A percentile compares a stretch with the other conserved stretches of the same genome.
Conservation (phyloP, 257 asterid species). For the Gentiana straminea region DNA sequence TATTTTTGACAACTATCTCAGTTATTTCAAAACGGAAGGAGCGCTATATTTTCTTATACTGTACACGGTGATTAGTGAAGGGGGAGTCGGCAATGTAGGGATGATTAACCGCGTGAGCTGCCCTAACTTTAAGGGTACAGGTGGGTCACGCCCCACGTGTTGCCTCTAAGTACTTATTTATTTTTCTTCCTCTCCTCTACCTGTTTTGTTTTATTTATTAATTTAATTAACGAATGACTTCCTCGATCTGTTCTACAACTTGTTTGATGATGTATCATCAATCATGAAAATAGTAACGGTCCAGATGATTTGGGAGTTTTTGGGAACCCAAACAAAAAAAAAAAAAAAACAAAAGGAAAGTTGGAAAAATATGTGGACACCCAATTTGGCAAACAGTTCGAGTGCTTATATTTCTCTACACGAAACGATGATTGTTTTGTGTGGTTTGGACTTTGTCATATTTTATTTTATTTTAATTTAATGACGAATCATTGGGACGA, state of each 20-base stretch:
- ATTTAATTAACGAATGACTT: too few species aligned
- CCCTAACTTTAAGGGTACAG: constrained; percentile 29
- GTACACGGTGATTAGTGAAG: neutral
- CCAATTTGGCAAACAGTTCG: too few species aligned
- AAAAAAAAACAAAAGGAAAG: neutral
- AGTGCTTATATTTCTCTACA: constrained; percentile 19
- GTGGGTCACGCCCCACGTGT: constrained; percentile 53
- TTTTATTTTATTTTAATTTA: too few species aligned
- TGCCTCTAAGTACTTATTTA: constrained; percentile 9
- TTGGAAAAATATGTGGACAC: neutral
- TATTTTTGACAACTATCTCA: too few species aligned
- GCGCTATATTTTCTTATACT: too few species aligned
- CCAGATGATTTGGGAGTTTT: neutral
- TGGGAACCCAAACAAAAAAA: too few species aligned
- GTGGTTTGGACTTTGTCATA: constrained; percentile 15
- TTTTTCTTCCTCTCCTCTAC: too few species aligned
- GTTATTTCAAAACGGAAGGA: too few species aligned
- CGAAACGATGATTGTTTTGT: constrained; percentile 31
- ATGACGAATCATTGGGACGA: constrained; percentile 28
- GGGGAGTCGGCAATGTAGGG: neutral
- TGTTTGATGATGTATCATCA: too few species aligned
- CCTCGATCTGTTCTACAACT: too few species aligned
- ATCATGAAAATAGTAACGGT: neutral
- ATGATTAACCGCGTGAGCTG: constrained; percentile 23
- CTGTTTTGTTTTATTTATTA: too few species aligned